Percentiles rank a stretch among this genome's conserved stretches.
Evolutionary conservation across 2,329 filamentous ascomycete genomes (phyloP).

Genomic region (Fusarium armeniacum): DNA sequence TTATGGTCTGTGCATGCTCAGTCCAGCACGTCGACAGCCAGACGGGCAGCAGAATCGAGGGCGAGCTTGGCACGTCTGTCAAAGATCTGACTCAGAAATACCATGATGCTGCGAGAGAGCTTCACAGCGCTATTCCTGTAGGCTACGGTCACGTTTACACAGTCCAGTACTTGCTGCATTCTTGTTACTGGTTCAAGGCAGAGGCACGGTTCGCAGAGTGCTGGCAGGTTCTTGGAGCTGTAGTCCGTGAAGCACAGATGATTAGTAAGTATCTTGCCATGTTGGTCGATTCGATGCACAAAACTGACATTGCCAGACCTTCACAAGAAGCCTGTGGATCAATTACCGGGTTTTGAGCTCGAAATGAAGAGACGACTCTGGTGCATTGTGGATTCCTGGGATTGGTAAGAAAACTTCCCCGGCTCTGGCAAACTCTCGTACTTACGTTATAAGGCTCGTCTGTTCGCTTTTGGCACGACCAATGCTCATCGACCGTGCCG

Average conservation of each 20-base stretch:
- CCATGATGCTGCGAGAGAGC: slow-evolving; percentile 28
- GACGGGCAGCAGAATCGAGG: slow-evolving; percentile 6
- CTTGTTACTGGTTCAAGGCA: slow-evolving; percentile 33
- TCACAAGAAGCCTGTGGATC: slow-evolving; percentile 12
- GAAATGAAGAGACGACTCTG: slow-evolving; percentile 30
- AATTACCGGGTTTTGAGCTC: slow-evolving; percentile 20
- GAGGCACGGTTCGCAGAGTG: slow-evolving; percentile 32
- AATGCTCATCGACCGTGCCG: slow-evolving; percentile 27
- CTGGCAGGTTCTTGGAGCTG: slow-evolving; percentile 24
- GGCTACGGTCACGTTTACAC: slow-evolving; percentile 25
- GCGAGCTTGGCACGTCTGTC: slow-evolving; percentile 14
- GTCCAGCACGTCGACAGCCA: slow-evolving; percentile 30
- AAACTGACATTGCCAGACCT: slow-evolving; percentile 4
- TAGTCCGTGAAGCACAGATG: slow-evolving; percentile 33
- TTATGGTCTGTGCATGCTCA: slow-evolving; percentile 35
- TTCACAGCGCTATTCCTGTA: slow-evolving; percentile 30
- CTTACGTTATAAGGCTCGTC: slow-evolving; percentile 15
- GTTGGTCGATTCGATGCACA: too few species aligned
- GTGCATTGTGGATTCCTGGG: slow-evolving; percentile 34
- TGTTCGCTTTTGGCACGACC: slow-evolving; percentile 19
- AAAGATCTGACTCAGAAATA: slow-evolving; percentile 24
- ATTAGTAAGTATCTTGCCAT: slow-evolving; percentile 2
- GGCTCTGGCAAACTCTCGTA: accelerated
- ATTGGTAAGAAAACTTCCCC: not conserved
- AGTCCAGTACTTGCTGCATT: slow-evolving; percentile 23